A percentile compares a stretch with the other conserved stretches of the same genome.
phyloP scores from a whole-genome alignment of 768 basidiomycete species.

The Lactarius trivialis region DNA sequence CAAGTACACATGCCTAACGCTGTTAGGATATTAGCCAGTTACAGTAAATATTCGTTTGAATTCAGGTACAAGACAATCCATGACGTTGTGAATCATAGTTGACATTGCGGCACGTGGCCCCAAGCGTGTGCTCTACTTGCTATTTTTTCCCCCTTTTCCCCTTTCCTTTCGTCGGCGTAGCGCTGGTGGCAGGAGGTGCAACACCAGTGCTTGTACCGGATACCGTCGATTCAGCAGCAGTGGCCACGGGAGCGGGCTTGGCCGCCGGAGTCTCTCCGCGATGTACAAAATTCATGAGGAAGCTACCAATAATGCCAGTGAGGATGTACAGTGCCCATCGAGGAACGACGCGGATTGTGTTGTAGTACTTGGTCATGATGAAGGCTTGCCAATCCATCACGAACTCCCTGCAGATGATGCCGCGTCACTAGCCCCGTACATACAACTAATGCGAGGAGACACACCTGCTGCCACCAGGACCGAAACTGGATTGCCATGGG shows the following conservation, averaged over 20 bases:
- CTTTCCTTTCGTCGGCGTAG: constrained; percentile 19
- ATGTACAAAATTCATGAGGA: constrained; percentile 63
- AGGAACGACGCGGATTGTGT: constrained; percentile 49
- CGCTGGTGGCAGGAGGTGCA: neutral
- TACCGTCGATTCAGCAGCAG: neutral
- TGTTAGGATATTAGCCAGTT: neutral
- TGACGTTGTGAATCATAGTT: neutral
- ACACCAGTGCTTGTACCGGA: constrained; percentile 11
- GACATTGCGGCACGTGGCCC: neutral
- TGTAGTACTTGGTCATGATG: constrained; percentile 45
- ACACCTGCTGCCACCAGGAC: constrained; percentile 73
- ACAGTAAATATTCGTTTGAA: neutral
- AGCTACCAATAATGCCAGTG: constrained; percentile 60
- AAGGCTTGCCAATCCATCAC: constrained; percentile 55
- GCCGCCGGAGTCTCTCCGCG: constrained; percentile 23
- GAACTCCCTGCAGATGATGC: constrained; percentile 47
- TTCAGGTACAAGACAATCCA: neutral
- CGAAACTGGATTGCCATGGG: constrained; percentile 63
- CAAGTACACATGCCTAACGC: neutral
- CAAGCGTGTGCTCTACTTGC: neutral
- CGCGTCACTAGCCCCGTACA: neutral
- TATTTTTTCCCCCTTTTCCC: constrained; percentile 15
- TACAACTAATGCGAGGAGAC: constrained; percentile 21
- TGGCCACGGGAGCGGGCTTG: constrained; percentile 6
- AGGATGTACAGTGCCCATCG: constrained; percentile 62